Evolutionary conservation across 1,139 yeast genomes (phyloP), one percentile per base, ranked within the genome.

Genomic region (Dujonia santamariae): DNA sequence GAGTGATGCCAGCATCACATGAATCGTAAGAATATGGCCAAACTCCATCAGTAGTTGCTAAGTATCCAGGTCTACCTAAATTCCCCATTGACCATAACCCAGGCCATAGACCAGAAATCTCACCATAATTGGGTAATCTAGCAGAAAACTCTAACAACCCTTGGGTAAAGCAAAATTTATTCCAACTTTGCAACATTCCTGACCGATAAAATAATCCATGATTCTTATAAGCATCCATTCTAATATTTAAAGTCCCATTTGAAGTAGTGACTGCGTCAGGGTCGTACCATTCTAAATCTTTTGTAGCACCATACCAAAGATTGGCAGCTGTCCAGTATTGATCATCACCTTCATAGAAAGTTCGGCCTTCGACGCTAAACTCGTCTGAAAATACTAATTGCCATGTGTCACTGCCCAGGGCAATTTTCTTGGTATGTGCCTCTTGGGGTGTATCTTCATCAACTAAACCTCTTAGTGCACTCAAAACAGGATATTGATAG

Each of bases 21-120:
- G 75, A 59, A 27, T 79, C 77, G 53, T 86, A 86, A n/a, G 87
- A 69, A 51, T 85, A 86, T 3, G 95, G 95, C 96, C 95, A 86
- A 11, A 84, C 81, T 28, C 95, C 95, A 30, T 85, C 92, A 3
- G 95, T 75, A 7, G 86, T 59, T 3, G 90, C 88, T 53, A 78
- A 54, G 54, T 73, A 85, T 9, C 96, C 96, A 0, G 96, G 87
- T 46, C 95, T 72, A 20, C 85, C 96, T 39, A 86, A 63, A 49
- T 86, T 86, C 31, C 95, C 96, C 72, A 86, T 69, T 2, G 92
- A 72, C 96, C 96, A 86, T 37, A 85, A 54, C 60, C 95, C 96
- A 1, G 96, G 96, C 96, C 96, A 86, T 38, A 85, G 63, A 28
- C 95, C 95, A 7, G 78, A 68, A 18, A 78, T 67, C 38, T 74